A percentile compares a stretch with the other conserved stretches of the same genome.
Evolutionary conservation across 768 basidiomycete genomes (phyloP).

Genomic region (Hericium coralloides): DNA sequence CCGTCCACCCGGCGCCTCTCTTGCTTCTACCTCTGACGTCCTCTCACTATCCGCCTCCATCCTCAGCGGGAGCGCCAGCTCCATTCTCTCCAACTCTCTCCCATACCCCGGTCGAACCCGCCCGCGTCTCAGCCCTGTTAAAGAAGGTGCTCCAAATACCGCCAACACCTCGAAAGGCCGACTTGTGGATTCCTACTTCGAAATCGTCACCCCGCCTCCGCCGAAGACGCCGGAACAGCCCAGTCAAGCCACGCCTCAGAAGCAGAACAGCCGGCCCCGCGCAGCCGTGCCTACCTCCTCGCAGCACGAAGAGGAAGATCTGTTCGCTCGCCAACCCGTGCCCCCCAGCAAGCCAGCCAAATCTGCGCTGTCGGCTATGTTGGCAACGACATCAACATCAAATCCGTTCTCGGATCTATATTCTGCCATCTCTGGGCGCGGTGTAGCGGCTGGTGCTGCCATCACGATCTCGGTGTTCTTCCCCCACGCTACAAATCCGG

Average conservation of each 20-base stretch:
- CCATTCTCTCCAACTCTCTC: slow-evolving; percentile 40
- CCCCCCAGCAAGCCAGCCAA: slow-evolving; percentile 31
- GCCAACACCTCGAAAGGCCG: slow-evolving; percentile 4
- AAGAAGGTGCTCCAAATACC: slow-evolving; percentile 9
- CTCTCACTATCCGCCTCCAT: slow-evolving; percentile 42
- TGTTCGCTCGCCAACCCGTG: slow-evolving; percentile 48
- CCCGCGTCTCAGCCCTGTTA: slow-evolving; percentile 53
- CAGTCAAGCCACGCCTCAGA: neutral
- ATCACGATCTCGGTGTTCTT: slow-evolving; percentile 74
- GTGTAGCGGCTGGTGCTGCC: slow-evolving; percentile 44
- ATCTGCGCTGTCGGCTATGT: slow-evolving; percentile 67
- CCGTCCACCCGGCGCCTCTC: slow-evolving; percentile 42
- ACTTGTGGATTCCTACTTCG: slow-evolving; percentile 38
- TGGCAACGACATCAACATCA: slow-evolving; percentile 52
- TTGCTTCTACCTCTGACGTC: slow-evolving; percentile 50
- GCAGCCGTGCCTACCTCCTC: slow-evolving; percentile 14
- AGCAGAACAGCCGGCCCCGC: neutral
- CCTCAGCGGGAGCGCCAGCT: slow-evolving; percentile 46
- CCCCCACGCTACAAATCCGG: slow-evolving; percentile 62
- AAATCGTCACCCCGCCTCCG: slow-evolving; percentile 41
- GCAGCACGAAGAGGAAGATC: slow-evolving; percentile 14
- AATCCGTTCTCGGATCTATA: slow-evolving; percentile 90
- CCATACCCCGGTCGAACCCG: slow-evolving; percentile 27
- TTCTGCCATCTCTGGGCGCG: slow-evolving; percentile 74
- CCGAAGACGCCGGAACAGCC: slow-evolving; percentile 6